Conservation (phyloP, 768 basidiomycete species). For the Phaffia australis region DNA sequence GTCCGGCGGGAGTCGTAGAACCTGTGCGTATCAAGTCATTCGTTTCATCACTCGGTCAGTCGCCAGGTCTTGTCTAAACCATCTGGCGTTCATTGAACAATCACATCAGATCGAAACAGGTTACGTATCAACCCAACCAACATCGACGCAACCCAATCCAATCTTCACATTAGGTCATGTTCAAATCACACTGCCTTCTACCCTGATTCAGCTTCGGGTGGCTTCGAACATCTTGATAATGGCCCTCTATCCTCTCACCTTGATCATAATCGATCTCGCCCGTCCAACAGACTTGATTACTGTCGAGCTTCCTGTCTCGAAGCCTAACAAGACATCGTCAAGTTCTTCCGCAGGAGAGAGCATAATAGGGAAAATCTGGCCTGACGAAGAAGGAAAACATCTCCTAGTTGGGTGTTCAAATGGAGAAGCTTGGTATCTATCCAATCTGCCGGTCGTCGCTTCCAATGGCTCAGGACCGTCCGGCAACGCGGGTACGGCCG, state of each 20-base stretch:
- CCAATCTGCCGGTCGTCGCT: constrained; percentile 38
- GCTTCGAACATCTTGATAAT: constrained; percentile 79
- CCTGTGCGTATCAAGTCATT: constrained; percentile 46
- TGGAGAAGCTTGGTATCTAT: constrained; percentile 91
- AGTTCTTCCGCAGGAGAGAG: constrained; percentile 50
- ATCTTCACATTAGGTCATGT: constrained; percentile 77
- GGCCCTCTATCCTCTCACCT: constrained; percentile 60
- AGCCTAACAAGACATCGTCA: constrained; percentile 44
- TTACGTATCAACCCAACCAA: constrained; percentile 31
- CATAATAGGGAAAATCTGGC: constrained; percentile 64
- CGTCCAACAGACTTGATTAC: constrained; percentile 65
- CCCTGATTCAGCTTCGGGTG: constrained; percentile 69
- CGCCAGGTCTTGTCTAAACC: not conserved
- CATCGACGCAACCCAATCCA: constrained; percentile 36
- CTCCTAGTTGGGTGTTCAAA: constrained; percentile 71
- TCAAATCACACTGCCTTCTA: constrained; percentile 75
- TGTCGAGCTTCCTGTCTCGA: constrained; percentile 53
- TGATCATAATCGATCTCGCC: constrained; percentile 81
- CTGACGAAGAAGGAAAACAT: constrained; percentile 87
- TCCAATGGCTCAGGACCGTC: constrained; percentile 27
- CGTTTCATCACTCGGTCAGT: constrained; percentile 35
- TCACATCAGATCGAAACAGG: constrained; percentile 37
- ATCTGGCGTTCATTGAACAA: not conserved
- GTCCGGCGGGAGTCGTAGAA: constrained; percentile 32
- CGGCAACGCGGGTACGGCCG: constrained; percentile 28